Evolutionary conservation across 139 green algal species (phyloP), one percentile per base, ranked within the genome.

Genomic region (Asterochloris sp.): DNA sequence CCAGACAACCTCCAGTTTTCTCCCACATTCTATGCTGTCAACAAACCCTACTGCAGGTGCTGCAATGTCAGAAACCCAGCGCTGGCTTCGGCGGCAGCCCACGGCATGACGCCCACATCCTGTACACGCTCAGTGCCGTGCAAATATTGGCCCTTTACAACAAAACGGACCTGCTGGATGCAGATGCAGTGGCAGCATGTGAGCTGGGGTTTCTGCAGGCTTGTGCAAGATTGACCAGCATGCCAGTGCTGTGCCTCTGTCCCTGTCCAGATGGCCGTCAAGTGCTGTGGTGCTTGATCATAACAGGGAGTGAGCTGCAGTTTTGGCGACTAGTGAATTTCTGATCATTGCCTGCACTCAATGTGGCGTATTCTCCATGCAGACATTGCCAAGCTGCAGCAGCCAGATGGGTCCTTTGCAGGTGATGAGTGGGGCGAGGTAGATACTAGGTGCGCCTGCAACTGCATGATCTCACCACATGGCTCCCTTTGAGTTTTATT

Each of bases 381-480:
- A 96, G 92, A 97, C 74, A 84, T 98, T 8, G 78, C 85, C 10
- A 74, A 81, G 1, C 80, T 99, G 62, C 96, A 99, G 84, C 93
- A 92, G 67, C 62, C 86, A 2, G 95, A 99, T 82, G 97, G 97
- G 14, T 97, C 95, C 8, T 99, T 99, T 73, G 71, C 81, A 27
- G 97, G 97, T 0, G 97, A 99, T 85, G 85, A 89, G n/a, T 99
- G 93, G 93, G 97, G 97, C 0, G 97, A 99, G 88, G 87, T 98
- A 8, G 97, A 99, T 86, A 99, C 96, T 2, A 85, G 96, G 83
- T 94, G 67, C 0, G 71, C 60, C 27, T 71, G 66, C 66, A 71
- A 8, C 4, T 2, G 66, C 66, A 2, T 71, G 38, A 2, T 6
- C 38, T 54, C 38, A 10, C 2, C 38, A 54, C 38, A 54, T 54